These are phyloP conservation scores for Aureobasidium sp. DNA, from an alignment of 2,329 filamentous ascomycete species.

Conservation along the genomic window DNA sequence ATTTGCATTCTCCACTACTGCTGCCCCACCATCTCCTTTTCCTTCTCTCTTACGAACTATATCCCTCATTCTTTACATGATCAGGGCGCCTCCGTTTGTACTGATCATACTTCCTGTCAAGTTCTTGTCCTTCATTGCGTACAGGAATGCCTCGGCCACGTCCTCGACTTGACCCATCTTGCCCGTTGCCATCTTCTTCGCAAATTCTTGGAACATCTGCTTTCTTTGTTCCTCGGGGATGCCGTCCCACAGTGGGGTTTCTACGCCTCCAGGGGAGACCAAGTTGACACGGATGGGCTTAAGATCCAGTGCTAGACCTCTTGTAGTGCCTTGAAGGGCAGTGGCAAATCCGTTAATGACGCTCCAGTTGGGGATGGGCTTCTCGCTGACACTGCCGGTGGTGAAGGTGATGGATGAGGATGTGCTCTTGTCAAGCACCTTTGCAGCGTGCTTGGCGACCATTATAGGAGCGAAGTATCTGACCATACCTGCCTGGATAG, in stretches of 20 bases:
- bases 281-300: slow-evolving; percentile 57
- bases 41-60: background rate
- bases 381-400: slow-evolving; percentile 45
- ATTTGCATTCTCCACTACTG: slow-evolving; percentile 4
- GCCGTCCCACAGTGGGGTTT: slow-evolving; percentile 37
- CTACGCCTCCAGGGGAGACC: slow-evolving; percentile 49
- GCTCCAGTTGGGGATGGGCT: slow-evolving; percentile 47
- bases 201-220: slow-evolving; percentile 22
- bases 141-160: slow-evolving; percentile 43
- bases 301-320: slow-evolving; percentile 55
- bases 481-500: slow-evolving; percentile 41
- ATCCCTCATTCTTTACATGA: slow-evolving; percentile 17
- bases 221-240: slow-evolving; percentile 24
- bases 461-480: slow-evolving; percentile 45
- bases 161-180: slow-evolving; percentile 35
- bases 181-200: slow-evolving; percentile 28
- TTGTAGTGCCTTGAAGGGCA: slow-evolving; percentile 47
- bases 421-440: slow-evolving; percentile 37
- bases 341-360: slow-evolving; percentile 44
- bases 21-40: slow-evolving; percentile 7
- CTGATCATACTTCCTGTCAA: slow-evolving; percentile 38
- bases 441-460: slow-evolving; percentile 43
- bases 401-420: slow-evolving; percentile 51
- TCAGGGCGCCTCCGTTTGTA: slow-evolving; percentile 35
- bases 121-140: slow-evolving; percentile 41